Evolutionary conservation across 371 early-diverging fungal genomes (phyloP), one percentile per base, ranked within the genome.

Genomic region (Actinomortierella ambigua): DNA sequence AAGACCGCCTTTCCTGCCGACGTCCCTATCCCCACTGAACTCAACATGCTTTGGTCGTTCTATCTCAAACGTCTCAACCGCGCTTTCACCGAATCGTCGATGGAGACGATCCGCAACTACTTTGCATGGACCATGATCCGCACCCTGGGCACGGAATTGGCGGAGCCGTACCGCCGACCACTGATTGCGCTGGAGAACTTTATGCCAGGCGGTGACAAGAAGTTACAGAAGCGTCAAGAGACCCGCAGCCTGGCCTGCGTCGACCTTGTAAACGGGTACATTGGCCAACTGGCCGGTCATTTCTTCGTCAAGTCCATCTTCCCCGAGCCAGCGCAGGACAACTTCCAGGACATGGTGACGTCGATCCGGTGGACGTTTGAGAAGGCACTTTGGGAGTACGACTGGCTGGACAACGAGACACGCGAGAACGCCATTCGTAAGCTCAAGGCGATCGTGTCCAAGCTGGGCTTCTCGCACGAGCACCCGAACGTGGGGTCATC

Each of bases 121-220:
- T 59, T 68, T 55, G 53, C 44, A 8, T 68, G 69, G 69, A 68
- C 58, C 1, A 17, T 63, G 59, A 63, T 68, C 26, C 68, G 68
- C 41, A 61, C 29, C 34, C 59, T 62, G 7, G 63, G 62, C 28
- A 27, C 18, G 3, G 43, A 58, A 24, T 59, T 68, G 24, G 49
- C 69, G 8, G 52, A 57, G 2, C 42, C 55, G 1, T 55, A 34
- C 44, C 62, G 57, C n/a, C n/a, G 34, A 3, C 63, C 63, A 0
- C 52, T 63, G 8, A 24, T 22, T 5, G 50, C 50, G 23, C 63
- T 68, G 43, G 44, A 59, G 43, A 43, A 29, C 14, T 48, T 47
- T 7, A 42, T 63, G 4, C 55, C 55, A 0, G 50, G 26, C 15
- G 52, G 20, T 8, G 1, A 13, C 6, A 22, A 13, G 0, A 24